These are phyloP conservation scores for Rhodotorula paludigena DNA, from an alignment of 768 basidiomycete species.

Conservation along the genomic window DNA sequence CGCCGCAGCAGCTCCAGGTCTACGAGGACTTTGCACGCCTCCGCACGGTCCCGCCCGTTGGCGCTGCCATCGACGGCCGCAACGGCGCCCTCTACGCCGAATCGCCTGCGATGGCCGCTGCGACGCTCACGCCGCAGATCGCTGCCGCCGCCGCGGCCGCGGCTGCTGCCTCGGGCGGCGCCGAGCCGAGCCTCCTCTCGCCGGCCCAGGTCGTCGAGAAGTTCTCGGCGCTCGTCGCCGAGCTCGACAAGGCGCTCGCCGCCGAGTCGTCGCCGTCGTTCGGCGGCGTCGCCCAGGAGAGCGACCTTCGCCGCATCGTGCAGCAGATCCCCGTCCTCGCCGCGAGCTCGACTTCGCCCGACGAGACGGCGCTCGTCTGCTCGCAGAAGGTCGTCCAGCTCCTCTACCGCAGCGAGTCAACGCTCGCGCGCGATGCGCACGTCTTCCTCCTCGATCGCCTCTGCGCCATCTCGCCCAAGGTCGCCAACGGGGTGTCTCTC, in stretches of 20 bases:
- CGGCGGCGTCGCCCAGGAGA: slow-evolving; percentile 67
- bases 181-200: slow-evolving; percentile 48
- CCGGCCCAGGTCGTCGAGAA: slow-evolving; percentile 85
- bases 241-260: slow-evolving; percentile 72
- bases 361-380: slow-evolving; percentile 81
- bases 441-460: slow-evolving; percentile 81
- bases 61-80: slow-evolving; percentile 22
- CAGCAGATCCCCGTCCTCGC: slow-evolving; percentile 76
- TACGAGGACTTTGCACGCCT: slow-evolving; percentile 86
- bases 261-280: slow-evolving; percentile 71
- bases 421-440: slow-evolving; percentile 79
- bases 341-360: slow-evolving; percentile 69
- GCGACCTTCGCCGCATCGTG: slow-evolving; percentile 78
- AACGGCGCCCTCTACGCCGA: slow-evolving; percentile 32
- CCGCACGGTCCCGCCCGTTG: slow-evolving; percentile 11
- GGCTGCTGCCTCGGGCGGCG: slow-evolving; percentile 1
- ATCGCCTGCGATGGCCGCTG: slow-evolving; percentile 34
- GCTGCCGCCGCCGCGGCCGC: neutral
- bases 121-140: neutral
- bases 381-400: slow-evolving; percentile 96
- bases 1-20: slow-evolving; percentile 72
- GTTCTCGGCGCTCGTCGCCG: slow-evolving; percentile 59
- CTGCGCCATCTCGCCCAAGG: slow-evolving; percentile 82
- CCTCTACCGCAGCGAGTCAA: slow-evolving; percentile 78
- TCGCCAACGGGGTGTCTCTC: slow-evolving; percentile 90